These are phyloP conservation scores for Papiliotrema flavescens DNA, from an alignment of 1,284 basidiomycete species.

Conservation along the genomic window DNA sequence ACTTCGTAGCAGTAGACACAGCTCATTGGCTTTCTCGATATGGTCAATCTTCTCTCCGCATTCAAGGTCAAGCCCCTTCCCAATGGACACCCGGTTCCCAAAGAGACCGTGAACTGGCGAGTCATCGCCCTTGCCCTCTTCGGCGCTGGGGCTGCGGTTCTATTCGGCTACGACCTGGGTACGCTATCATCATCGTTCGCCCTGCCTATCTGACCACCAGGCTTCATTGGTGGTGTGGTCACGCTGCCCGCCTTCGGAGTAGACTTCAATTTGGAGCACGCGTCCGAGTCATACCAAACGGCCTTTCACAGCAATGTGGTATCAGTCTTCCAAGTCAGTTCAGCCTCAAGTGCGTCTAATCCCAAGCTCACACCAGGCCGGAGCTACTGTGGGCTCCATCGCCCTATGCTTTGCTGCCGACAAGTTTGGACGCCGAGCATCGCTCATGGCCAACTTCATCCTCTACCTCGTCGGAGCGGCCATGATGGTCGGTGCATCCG, in stretches of 20 bases:
- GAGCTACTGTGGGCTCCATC: constrained; percentile 8
- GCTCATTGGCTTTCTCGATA: constrained; percentile 1
- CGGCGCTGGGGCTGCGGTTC: constrained; percentile 11
- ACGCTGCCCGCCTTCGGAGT: constrained; percentile 11
- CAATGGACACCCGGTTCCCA: constrained; percentile 5
- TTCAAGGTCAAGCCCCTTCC: constrained; percentile 8
- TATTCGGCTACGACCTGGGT: constrained; percentile 17
- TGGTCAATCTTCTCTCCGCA: constrained; percentile 14
- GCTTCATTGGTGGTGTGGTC: constrained; percentile 16
- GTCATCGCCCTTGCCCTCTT: constrained; percentile 9
- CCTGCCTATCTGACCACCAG: background rate
- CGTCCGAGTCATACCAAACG: constrained; percentile 2
- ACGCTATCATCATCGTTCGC: background rate
- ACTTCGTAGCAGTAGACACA: background rate
- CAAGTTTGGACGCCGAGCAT: constrained; percentile 7
- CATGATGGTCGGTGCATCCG: constrained; percentile 37
- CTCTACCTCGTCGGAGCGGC: constrained; percentile 44
- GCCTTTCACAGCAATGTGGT: constrained; percentile 14
- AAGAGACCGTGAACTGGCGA: constrained; percentile 11
- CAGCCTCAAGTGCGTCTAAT: background rate
- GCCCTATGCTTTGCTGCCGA: background rate
- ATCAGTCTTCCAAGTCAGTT: constrained; percentile 9
- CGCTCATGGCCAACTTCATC: constrained; percentile 10
- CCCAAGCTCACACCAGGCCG: constrained; percentile 2
- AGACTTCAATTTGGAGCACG: constrained; percentile 6